These are phyloP conservation scores for Podospora pseudoanserina DNA, from an alignment of 495 filamentous ascomycete genomes.

Conservation along the genomic window DNA sequence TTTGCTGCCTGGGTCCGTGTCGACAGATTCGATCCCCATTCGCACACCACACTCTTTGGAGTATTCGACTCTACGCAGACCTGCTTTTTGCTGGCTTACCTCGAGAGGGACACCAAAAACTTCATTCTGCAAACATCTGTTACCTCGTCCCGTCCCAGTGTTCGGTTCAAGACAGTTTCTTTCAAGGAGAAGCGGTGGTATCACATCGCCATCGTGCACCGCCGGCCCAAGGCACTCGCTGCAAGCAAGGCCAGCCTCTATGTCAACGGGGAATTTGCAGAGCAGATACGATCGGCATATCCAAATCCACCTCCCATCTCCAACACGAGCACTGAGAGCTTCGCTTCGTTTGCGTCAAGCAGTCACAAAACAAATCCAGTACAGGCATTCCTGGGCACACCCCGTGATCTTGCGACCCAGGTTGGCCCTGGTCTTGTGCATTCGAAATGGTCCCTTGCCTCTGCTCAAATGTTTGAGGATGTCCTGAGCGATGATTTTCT, in stretches of 20 bases:
- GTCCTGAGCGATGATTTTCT: slow-evolving; percentile 87
- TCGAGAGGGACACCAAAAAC: slow-evolving; percentile 91
- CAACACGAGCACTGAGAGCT: slow-evolving; percentile 57
- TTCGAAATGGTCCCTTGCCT: slow-evolving; percentile 83
- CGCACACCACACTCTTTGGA: slow-evolving; percentile 93
- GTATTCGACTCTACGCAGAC: slow-evolving; percentile 89
- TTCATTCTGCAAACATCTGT: slow-evolving; percentile 97
- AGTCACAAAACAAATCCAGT: slow-evolving; percentile 60
- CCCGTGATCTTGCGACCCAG: slow-evolving; percentile 79
- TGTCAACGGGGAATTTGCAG: slow-evolving; percentile 88
- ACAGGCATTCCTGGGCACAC: slow-evolving; percentile 91
- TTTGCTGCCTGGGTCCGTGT: slow-evolving; percentile 84
- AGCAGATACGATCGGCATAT: slow-evolving; percentile 86
- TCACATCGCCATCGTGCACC: slow-evolving; percentile 83
- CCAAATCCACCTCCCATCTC: slow-evolving; percentile 64
- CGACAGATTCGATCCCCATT: slow-evolving; percentile 75
- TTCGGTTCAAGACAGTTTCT: slow-evolving; percentile 78
- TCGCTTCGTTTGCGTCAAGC: slow-evolving; percentile 55
- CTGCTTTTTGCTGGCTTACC: slow-evolving; percentile 89
- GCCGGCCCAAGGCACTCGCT: slow-evolving; percentile 66
- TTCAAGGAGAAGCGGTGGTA: slow-evolving; percentile 83
- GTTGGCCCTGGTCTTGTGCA: slow-evolving; percentile 70
- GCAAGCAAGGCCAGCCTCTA: slow-evolving; percentile 84
- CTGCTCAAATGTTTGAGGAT: slow-evolving; percentile 83
- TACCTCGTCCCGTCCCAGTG: slow-evolving; percentile 77